Conservation (phyloP, 2,329 filamentous ascomycete species). For the Colletotrichum sp. region DNA sequence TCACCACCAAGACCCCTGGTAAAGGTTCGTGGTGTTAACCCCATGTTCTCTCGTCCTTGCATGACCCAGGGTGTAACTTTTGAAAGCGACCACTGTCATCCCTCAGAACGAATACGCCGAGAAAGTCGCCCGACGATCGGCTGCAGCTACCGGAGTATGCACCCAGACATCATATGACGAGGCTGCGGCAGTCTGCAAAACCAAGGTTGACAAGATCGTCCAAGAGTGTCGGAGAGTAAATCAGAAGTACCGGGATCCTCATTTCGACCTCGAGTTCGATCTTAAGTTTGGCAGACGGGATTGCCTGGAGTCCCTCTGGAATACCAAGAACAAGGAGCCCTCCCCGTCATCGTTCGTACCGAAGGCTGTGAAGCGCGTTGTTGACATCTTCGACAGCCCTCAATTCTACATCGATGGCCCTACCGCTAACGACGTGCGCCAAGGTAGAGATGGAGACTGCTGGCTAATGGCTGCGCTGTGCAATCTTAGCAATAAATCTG, state of each 20-base stretch:
- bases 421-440: conserved; percentile 77
- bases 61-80: neutral
- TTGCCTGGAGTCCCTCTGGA: conserved; percentile 52
- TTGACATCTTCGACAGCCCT: conserved; percentile 78
- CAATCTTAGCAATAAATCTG: conserved; percentile 75
- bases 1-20: conserved; percentile 72
- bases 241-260: conserved; percentile 84
- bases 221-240: conserved; percentile 76
- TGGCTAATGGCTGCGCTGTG: conserved; percentile 86
- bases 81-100: conserved; percentile 68
- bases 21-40: conserved; percentile 56
- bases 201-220: conserved; percentile 67
- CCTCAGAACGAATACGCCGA: conserved; percentile 71
- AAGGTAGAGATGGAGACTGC: conserved; percentile 81
- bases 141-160: conserved; percentile 44
- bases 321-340: conserved; percentile 28
- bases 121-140: conserved; percentile 61
- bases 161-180: conserved; percentile 74
- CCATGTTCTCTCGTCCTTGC: neutral
- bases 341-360: conserved; percentile 39
- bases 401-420: conserved; percentile 81
- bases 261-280: conserved; percentile 85
- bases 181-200: conserved; percentile 70
- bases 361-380: conserved; percentile 69
- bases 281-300: conserved; percentile 64